These are phyloP conservation scores for Hyphopichia pseudoburtonii DNA, from an alignment of 1,139 yeast species.

Conservation along the genomic window DNA sequence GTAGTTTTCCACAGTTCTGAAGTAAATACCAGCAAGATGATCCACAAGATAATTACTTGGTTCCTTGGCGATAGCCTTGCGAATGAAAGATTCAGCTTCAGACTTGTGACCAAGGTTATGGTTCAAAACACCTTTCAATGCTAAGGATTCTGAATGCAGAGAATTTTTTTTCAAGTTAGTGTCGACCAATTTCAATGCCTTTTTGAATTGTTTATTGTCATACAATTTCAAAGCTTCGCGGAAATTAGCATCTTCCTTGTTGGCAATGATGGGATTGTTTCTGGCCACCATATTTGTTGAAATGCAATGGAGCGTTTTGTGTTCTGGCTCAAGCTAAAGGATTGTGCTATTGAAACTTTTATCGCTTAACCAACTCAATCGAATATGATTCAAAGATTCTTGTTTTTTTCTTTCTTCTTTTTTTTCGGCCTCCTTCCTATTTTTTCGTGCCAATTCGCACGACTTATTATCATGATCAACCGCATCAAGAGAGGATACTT, in stretches of 20 bases:
- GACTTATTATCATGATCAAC: no score
- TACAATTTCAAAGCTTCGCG: conserved; percentile 80
- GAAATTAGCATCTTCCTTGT: conserved; percentile 68
- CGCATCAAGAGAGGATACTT: no score
- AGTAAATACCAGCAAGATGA: conserved; percentile 85
- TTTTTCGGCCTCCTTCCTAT: no score
- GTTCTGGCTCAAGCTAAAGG: no score
- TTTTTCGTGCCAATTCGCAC: no score
- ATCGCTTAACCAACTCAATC: no score
- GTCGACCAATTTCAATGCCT: conserved; percentile 76
- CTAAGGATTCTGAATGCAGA: conserved; percentile 75
- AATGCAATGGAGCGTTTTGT: no score
- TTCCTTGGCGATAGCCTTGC: conserved; percentile 60
- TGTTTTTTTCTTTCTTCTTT: no score
- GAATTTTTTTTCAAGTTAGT: conserved; percentile 74
- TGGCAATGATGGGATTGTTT: conserved; percentile 36
- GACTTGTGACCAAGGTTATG: conserved; percentile 51
- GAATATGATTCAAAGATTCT: no score
- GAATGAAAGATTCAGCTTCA: conserved; percentile 66
- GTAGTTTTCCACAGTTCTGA: conserved; percentile 68
- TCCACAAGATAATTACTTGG: conserved; percentile 66
- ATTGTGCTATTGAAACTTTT: no score
- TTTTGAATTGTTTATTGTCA: conserved; percentile 84
- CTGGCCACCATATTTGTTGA: conserved; percentile 27
- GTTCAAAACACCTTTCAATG: conserved; percentile 78